These are phyloP conservation scores for Leptographium flavum DNA, from an alignment of 2,329 filamentous ascomycete genomes.

Conservation along the genomic window DNA sequence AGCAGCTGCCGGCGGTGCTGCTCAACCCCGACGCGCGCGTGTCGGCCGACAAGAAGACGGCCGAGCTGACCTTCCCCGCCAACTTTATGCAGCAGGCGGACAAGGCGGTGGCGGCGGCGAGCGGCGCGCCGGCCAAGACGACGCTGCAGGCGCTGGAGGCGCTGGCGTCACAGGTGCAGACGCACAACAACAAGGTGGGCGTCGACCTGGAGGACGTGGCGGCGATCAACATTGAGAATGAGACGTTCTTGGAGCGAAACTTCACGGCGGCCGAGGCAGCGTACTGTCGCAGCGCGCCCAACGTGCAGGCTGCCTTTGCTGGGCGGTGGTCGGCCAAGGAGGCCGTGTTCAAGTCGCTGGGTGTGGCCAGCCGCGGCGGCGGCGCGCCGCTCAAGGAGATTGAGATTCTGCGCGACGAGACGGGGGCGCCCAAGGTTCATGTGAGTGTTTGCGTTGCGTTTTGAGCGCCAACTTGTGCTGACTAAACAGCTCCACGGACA, in stretches of 20 bases:
- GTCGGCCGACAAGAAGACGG: slow-evolving; percentile 70
- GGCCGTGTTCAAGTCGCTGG: slow-evolving; percentile 94
- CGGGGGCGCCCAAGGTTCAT: slow-evolving; percentile 68
- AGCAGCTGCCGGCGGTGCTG: slow-evolving; percentile 75
- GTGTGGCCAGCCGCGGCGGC: slow-evolving; percentile 72
- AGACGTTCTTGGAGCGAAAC: slow-evolving; percentile 88
- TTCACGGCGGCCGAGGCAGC: slow-evolving; percentile 74
- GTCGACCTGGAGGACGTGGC: slow-evolving; percentile 86
- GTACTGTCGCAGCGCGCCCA: slow-evolving; percentile 59
- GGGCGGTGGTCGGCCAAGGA: slow-evolving; percentile 97
- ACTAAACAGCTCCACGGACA: slow-evolving; percentile 62
- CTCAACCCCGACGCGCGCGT: slow-evolving; percentile 90
- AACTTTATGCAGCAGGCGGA: slow-evolving; percentile 49
- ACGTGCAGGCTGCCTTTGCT: slow-evolving; percentile 77
- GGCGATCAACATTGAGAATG: slow-evolving; percentile 82
- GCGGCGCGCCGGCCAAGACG: slow-evolving; percentile 31
- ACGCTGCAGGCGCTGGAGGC: slow-evolving; percentile 66
- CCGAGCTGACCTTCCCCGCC: slow-evolving; percentile 58
- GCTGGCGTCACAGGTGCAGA: slow-evolving; percentile 51
- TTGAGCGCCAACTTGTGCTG: not conserved
- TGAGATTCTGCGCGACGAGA: slow-evolving; percentile 71
- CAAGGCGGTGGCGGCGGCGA: slow-evolving; percentile 27
- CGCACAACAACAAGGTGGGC: slow-evolving; percentile 64
- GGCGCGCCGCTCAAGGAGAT: slow-evolving; percentile 89
- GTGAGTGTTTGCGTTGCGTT: slow-evolving; percentile 38